Base-by-base conservation (phyloP, 306 rosid species). In the Sesbania bispinosa region DNA sequence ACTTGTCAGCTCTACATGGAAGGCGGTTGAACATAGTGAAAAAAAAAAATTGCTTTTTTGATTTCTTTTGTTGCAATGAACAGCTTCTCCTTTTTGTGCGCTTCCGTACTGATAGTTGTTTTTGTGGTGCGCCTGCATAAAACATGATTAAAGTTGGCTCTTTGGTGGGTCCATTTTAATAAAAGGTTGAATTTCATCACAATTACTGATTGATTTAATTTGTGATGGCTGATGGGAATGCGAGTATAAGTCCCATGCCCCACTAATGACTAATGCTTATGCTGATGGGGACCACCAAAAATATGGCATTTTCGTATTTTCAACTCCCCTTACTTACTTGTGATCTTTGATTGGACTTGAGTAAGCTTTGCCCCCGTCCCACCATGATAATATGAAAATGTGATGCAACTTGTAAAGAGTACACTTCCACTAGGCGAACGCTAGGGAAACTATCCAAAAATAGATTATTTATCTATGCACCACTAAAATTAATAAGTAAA, bases 71-170 rank as follows among this genome's bases (percentile, higher is more conserved):
- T n/a, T n/a, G n/a, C n/a, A n/a, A n/a, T n/a, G n/a, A n/a, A n/a
- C n/a, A n/a, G n/a, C n/a, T n/a, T n/a, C 38, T 18, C 35, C 65
- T 63, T 74, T 52, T 41, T 29, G 62, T 4, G 57, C 26, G 14
- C 0, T 32, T 75, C 74, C 82, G 83, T 79, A 73, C 83, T 10
- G 71, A 61, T 58, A 42, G 68, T n/a, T n/a, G n/a, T n/a, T n/a
- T 57, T 68, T 73, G 84, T 53, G 82, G 76, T 78, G 84, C 69
- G 32, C 45, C 72, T 39, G 58, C 66, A 62, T 53, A 39, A 32
- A 61, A 10, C 63, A 48, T 48, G 69, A 71, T 73, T 32, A 65
- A 54, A 62, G 73, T 6, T 21, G 68, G 32, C 33, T 67, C 26
- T 59, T 29, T 69, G 58, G 73, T 70, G 82, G 82, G 67, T 58